phyloP scores from a whole-genome alignment of 2,329 filamentous ascomycete species.

The Xylaria sp. region DNA sequence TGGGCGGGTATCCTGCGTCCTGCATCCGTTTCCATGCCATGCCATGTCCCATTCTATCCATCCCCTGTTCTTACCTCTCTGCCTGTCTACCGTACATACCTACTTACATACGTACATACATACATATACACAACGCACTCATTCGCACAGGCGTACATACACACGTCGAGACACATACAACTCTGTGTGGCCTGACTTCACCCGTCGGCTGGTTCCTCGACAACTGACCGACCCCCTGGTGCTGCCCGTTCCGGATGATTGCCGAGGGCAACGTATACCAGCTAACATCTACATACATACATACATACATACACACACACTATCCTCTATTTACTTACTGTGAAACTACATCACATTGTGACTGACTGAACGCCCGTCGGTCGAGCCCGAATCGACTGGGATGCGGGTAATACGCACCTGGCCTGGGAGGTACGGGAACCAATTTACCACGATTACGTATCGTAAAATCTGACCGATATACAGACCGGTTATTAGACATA shows the following conservation, averaged over 20 bases:
- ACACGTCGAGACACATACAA: conserved; percentile 11
- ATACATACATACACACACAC: too few species aligned
- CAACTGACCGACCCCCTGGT: neutral
- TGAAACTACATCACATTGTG: neutral
- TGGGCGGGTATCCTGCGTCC: too few species aligned
- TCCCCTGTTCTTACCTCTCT: neutral
- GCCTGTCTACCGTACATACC: neutral
- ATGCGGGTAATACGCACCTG: conserved; percentile 1
- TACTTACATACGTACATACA: neutral
- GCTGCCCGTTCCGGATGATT: conserved; percentile 11
- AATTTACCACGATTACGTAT: conserved; percentile 18
- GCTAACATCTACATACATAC: neutral
- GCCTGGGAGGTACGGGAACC: conserved; percentile 13
- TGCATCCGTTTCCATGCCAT: conserved; percentile 22
- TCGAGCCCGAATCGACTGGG: neutral
- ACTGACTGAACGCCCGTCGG: neutral
- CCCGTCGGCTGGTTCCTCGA: conserved; percentile 5
- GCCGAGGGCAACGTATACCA: neutral
- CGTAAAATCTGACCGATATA: conserved; percentile 25
- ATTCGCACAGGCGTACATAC: neutral
- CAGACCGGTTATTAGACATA: conserved; percentile 21
- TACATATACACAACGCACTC: conserved; percentile 1
- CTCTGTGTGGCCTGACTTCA: conserved; percentile 27
- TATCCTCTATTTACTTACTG: neutral
- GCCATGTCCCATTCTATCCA: conserved; percentile 5